phyloP scores from a whole-genome alignment of 2,329 filamentous ascomycete species.

The Herpotrichia juniperi region DNA sequence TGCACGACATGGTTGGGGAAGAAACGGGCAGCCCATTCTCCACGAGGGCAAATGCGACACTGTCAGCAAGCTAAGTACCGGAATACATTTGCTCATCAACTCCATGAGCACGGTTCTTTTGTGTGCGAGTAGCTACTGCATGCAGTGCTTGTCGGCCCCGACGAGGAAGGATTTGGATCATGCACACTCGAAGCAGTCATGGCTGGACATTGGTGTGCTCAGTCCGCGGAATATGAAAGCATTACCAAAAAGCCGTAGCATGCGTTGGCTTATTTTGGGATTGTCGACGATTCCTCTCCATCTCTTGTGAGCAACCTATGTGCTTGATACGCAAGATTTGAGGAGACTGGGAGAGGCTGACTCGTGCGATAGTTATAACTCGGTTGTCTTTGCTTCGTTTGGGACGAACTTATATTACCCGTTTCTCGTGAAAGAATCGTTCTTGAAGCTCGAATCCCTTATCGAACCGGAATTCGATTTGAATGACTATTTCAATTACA shows the following conservation, averaged over 20 bases:
- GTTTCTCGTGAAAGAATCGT: slow-evolving; percentile 17
- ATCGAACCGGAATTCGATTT: slow-evolving; percentile 1
- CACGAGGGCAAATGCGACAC: slow-evolving; percentile 27
- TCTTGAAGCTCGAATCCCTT: slow-evolving; percentile 10
- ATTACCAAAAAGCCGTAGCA: slow-evolving; percentile 10
- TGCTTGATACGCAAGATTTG: not conserved
- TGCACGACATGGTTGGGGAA: not conserved
- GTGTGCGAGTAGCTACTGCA: slow-evolving; percentile 57
- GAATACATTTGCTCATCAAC: slow-evolving; percentile 57
- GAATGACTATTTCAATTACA: not conserved
- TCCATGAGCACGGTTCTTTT: slow-evolving; percentile 53
- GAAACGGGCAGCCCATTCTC: slow-evolving; percentile 14
- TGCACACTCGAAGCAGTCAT: slow-evolving; percentile 50
- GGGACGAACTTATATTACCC: slow-evolving; percentile 19
- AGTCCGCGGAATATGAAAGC: slow-evolving; percentile 22
- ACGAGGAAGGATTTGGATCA: slow-evolving; percentile 56
- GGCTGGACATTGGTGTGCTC: slow-evolving; percentile 42
- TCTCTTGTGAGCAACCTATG: slow-evolving; percentile 11
- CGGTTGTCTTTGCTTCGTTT: slow-evolving; percentile 25
- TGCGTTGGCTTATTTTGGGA: slow-evolving; percentile 19
- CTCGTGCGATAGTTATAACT: slow-evolving; percentile 28
- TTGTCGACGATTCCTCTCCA: slow-evolving; percentile 25
- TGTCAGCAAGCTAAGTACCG: slow-evolving; percentile 9
- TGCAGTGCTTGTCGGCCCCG: slow-evolving; percentile 59
- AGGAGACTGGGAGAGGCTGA: slow-evolving; percentile 4